Conservation (phyloP, 1,284 basidiomycete genomes). For the Ganoderma resinaceum region DNA sequence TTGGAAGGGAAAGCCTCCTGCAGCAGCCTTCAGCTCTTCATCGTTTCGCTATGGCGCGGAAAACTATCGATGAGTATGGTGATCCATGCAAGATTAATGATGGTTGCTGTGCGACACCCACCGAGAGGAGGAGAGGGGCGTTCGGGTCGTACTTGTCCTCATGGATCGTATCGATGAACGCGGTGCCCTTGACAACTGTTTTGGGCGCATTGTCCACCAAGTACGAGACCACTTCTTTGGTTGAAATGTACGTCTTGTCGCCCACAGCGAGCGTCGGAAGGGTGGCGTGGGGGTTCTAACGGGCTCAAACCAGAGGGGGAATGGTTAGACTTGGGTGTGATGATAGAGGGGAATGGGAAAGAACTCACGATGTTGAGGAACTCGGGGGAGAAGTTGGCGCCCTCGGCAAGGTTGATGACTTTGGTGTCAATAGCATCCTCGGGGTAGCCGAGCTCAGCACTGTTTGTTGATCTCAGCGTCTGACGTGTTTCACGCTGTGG, state of each 20-base stretch:
- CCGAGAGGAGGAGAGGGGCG: conserved; percentile 54
- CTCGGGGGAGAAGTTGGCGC: conserved; percentile 68
- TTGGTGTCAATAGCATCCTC: conserved; percentile 45
- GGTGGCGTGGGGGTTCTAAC: conserved; percentile 60
- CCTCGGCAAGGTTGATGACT: conserved; percentile 53
- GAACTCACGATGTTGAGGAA: conserved; percentile 58
- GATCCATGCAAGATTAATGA: conserved; percentile 6
- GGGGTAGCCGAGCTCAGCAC: conserved; percentile 51
- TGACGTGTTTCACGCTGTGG: not conserved
- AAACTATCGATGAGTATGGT: not conserved
- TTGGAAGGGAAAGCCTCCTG: conserved; percentile 42
- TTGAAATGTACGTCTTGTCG: conserved; percentile 54
- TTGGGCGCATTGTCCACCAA: conserved; percentile 53
- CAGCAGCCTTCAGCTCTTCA: conserved; percentile 56
- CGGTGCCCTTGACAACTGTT: conserved; percentile 46
- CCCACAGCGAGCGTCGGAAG: conserved; percentile 58
- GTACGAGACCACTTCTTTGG: conserved; percentile 54
- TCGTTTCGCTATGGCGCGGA: conserved; percentile 50
- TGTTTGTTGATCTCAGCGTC: conserved; percentile 23
- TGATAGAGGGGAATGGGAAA: not conserved
- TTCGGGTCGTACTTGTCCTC: conserved; percentile 66
- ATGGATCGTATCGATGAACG: conserved; percentile 56
- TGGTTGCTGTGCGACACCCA: conserved; percentile 38
- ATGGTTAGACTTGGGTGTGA: not conserved
- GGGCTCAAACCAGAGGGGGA: not conserved